Base-by-base conservation (phyloP, 345 rosid genomes). In the Triadica sebifera region DNA sequence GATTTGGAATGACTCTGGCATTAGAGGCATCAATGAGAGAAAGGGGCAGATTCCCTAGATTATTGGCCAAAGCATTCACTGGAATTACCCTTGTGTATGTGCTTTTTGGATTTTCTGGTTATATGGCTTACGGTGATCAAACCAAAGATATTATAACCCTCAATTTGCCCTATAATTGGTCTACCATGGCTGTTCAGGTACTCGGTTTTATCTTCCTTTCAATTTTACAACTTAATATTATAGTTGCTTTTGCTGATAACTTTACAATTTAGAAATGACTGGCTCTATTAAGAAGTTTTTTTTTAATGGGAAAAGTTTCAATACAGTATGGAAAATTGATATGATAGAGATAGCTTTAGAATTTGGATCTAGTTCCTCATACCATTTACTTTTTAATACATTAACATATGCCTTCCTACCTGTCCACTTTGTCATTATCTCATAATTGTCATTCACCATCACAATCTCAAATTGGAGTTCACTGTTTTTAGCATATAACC, bases 1-100 rank as follows among this genome's bases (percentile, higher is more conserved):
- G 99, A 43, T 93, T 93, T 59, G 96, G 93, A 1, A 93, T 93
- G 99, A 95, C 98, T 0, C 67, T 95, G 81, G 88, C 97, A 47
- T 67, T 95, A 46, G 94, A 95, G 83, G 74, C 81, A 65, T 95
- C 99, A 4, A 91, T 91, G 98, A 93, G 37, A 75, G 91, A 95
- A 4, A 91, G 80, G 72, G 62, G 83, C 10, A 80, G 81, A 16
- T 95, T 90, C 74, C 86, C 88, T 55, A 85, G 81, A 80, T 56
- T 93, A 78, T 79, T 93, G 34, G 90, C 87, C 65, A 83, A 81
- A 80, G 89, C 87, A 25, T 84, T 95, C 80, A 49, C 88, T 13
- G 93, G 87, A 66, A 89, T 93, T 20, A 89, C 90, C 24, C 75
- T 84, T 74, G 87, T 88, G 13, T 93, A 93, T 61, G 76, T 89